Base-by-base conservation (phyloP, 2,329 filamentous ascomycete species). In the Sporothrix variecibatus region DNA sequence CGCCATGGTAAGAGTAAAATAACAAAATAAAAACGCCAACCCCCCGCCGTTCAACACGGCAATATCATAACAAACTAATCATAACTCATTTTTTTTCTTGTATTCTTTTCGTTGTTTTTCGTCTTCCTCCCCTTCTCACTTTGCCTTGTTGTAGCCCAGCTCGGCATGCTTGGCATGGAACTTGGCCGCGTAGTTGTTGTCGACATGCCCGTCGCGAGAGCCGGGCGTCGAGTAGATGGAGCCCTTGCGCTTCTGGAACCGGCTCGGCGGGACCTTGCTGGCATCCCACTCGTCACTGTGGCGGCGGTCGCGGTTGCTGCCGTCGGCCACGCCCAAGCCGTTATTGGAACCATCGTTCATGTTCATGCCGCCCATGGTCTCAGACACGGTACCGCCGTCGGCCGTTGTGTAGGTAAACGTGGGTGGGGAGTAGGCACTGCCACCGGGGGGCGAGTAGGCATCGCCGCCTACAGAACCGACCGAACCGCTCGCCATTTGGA, bases 171-270 rank as follows among this genome's bases (percentile, higher is more conserved):
- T 90, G 75, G 89, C 87, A 80, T 90, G 87, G 81, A 90, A 92
- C 76, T 88, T 87, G 77, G 87, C 83, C 76, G 87, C 85, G 72
- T 87, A 87, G 80, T 89, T 90, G 74, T 84, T 85, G 78, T 89
- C 87, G 71, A 92, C 83, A 79, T 91, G 89, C 23, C 89, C 90
- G 80, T 92, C 91, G 74, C 90, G 87, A 31, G 88, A 91, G 78
- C 84, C 84, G 2, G 89, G 90, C 9, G 91, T 92, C 65, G 89
- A 88, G 80, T 90, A 91, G 81, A 92, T 91, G 79, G 88, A 91
- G 73, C 90, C 90, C 82, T 91, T 89, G 79, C 89, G 88, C 82
- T 91, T 91, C 81, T 92, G 90, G 83, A 93, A 92, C 65, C 89
- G 88, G 76, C 87, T 90, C 11, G 90, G 90, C 1, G 89, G 89